Evolutionary conservation across 805 yeast species (phyloP).

Genomic region (Kurtzmaniella fragi): DNA sequence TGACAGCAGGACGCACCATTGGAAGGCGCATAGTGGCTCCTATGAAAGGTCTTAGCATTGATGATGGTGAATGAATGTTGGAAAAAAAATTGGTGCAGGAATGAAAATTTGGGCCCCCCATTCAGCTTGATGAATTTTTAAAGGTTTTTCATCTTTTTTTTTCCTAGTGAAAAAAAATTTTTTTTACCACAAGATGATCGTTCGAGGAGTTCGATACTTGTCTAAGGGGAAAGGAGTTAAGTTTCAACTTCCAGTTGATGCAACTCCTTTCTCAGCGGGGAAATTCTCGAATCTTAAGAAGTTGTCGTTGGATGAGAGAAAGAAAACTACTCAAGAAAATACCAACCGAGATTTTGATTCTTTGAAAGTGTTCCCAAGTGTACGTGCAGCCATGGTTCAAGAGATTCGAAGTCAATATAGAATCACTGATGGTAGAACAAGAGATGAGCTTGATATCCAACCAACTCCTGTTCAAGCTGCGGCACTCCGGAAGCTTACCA

Average conservation of each 20-base stretch:
- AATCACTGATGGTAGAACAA: conserved; percentile 25
- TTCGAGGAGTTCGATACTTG: too few relatives aligned
- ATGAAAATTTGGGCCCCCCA: too few relatives aligned
- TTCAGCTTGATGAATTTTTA: too few relatives aligned
- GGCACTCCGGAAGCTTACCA: conserved; percentile 54
- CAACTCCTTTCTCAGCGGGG: conserved; percentile 31
- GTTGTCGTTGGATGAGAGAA: conserved; percentile 36
- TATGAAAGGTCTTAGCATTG: too few relatives aligned
- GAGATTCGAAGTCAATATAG: conserved; percentile 43
- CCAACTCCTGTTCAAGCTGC: conserved; percentile 85
- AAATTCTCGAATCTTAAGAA: conserved; percentile 43
- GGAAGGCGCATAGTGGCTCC: too few relatives aligned
- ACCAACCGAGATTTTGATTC: conserved; percentile 62
- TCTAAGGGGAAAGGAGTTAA: too few relatives aligned
- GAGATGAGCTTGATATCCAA: conserved; percentile 30
- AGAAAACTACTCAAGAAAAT: conserved; percentile 17
- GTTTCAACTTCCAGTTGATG: background rate
- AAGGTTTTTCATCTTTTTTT: too few relatives aligned
- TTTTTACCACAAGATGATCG: too few relatives aligned
- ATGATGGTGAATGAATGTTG: too few relatives aligned
- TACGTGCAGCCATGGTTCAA: conserved; percentile 53
- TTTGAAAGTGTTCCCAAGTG: conserved; percentile 60
- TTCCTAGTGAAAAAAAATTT: too few relatives aligned
- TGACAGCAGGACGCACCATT: background rate
- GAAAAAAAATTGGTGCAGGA: too few relatives aligned